A percentile compares a stretch with the other conserved stretches of the same genome.
Conservation (phyloP, 2,329 filamentous ascomycete genomes). For the Capronia americana region DNA sequence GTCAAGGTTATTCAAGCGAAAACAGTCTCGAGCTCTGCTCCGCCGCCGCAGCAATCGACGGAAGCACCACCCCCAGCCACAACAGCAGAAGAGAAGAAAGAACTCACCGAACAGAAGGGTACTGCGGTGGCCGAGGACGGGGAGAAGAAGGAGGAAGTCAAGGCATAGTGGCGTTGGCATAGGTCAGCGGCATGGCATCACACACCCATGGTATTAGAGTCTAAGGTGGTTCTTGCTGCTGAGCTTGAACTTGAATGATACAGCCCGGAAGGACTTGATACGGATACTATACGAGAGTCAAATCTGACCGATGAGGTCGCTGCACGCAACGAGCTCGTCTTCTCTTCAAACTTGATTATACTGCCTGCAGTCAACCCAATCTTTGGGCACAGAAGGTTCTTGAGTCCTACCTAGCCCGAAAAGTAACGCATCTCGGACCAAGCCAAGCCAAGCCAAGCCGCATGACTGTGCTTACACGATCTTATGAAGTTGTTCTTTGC, state of each 20-base stretch:
- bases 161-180: slow-evolving; percentile 18
- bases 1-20: slow-evolving; percentile 56
- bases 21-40: slow-evolving; percentile 27
- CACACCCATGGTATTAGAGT: neutral
- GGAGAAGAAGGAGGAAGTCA: slow-evolving; percentile 11
- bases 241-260: neutral
- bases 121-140: neutral
- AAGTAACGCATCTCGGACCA: no score
- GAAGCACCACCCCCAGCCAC: neutral
- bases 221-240: neutral
- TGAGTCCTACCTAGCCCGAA: neutral
- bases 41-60: slow-evolving; percentile 1
- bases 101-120: neutral
- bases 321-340: neutral
- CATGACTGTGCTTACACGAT: neutral
- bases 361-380: neutral
- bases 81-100: slow-evolving; percentile 2
- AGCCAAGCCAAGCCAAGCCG: no score
- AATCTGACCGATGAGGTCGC: neutral
- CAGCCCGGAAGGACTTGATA: neutral
- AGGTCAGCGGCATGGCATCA: neutral
- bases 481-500: neutral
- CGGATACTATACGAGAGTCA: neutral
- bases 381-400: neutral
- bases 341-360: neutral